Evolutionary conservation across 768 basidiomycete species (phyloP), one percentile per base, ranked within the genome.

Genomic region (Guyanaporus albipodus): DNA sequence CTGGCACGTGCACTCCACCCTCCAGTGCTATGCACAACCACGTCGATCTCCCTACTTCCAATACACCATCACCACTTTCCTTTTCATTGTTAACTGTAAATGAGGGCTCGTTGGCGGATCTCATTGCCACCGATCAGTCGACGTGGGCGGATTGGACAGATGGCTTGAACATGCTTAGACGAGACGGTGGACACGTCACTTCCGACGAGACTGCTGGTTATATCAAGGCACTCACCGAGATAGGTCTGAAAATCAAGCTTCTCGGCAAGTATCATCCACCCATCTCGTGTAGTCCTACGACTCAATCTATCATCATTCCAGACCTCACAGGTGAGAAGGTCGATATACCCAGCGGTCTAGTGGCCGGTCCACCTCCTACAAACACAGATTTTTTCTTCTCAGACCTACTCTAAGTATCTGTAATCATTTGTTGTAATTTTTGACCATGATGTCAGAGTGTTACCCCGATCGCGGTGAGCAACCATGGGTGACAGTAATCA

Each of bases 111-210:
- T 61, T 91, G 47, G 88, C 85, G 4, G 87, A 91, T 61, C 78
- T 84, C 48, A 82, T 90, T 55, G 87, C 89, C 4, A 80, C 83
- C 23, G 82, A 91, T 63, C 76, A 79, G 42, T 80, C 83, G 15
- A 73, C 85, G 15, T 93, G 88, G 85, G 86, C 89, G 14, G 92
- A 95, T 68, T 95, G 92, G 92, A 90, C 90, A 3, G 92, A 95
- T 63, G 92, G 91, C 4, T 61, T 95, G 64, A 90, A 90, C 57
- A 87, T 94, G 82, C 75, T 94, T 33, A 73, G 89, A 32, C 72
- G 82, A 42, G 88, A 87, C 54, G 82, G 88, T 15, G 86, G 87
- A 8, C 89, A 90, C 61, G 87, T 91, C 47, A 72, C 85, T 11
- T 91, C 91, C 4, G 78, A 83, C 53, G 88, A 92, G 67, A 93